Percentiles rank a stretch among this genome's conserved stretches.
phyloP scores from a whole-genome alignment of 768 basidiomycete species.

The Suillus discolor region DNA sequence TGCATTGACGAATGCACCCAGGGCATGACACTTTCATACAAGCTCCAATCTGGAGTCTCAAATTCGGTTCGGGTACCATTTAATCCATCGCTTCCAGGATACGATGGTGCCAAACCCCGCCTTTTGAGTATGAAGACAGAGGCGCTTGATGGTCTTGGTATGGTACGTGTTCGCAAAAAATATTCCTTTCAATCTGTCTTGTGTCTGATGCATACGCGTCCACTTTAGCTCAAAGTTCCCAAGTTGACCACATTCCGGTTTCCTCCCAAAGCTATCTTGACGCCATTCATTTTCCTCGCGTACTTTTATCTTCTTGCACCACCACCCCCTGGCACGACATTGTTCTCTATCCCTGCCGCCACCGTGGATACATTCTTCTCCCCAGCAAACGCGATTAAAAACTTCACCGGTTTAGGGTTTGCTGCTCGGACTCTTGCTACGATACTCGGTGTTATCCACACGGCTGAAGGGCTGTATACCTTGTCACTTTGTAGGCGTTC shows the following conservation, averaged over 20 bases:
- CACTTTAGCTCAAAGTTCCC: conserved; percentile 22
- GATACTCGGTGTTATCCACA: conserved; percentile 16
- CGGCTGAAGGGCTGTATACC: conserved; percentile 30
- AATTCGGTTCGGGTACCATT: conserved; percentile 55
- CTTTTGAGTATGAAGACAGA: conserved; percentile 78
- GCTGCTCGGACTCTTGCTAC: conserved; percentile 14
- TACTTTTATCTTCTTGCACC: conserved; percentile 24
- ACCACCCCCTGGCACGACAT: conserved; percentile 10
- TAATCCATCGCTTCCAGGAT: conserved; percentile 70
- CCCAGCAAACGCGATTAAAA: conserved; percentile 21
- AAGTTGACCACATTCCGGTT: conserved; percentile 45
- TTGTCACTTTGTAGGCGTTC: conserved; percentile 32
- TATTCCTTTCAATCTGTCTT: background rate
- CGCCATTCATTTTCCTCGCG: conserved; percentile 21
- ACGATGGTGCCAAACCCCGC: conserved; percentile 82
- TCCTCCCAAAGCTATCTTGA: conserved; percentile 38
- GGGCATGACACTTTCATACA: conserved; percentile 74
- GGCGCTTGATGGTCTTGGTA: conserved; percentile 68
- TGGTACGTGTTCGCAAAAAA: conserved; percentile 47
- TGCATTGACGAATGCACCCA: conserved; percentile 25
- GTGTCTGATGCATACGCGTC: background rate
- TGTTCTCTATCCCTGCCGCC: conserved; percentile 16
- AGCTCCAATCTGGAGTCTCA: conserved; percentile 48
- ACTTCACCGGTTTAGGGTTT: conserved; percentile 20
- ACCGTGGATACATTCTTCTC: conserved; percentile 19